These are phyloP conservation scores for Nemania serpens DNA, from an alignment of 2,329 filamentous ascomycete genomes.

Conservation along the genomic window DNA sequence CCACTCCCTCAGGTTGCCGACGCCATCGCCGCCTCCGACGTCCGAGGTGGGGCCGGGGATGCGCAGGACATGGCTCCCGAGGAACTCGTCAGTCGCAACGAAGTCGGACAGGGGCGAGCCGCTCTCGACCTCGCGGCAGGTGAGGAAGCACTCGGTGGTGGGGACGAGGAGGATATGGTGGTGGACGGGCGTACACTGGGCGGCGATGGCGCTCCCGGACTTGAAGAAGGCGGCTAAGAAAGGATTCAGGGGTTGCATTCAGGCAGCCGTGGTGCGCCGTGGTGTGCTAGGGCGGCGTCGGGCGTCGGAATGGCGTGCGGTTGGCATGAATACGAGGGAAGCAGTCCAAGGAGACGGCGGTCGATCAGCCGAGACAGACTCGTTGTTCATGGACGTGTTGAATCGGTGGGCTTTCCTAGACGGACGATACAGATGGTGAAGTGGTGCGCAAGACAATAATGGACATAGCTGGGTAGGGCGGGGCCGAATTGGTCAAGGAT, in stretches of 20 bases:
- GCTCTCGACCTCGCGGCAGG: slow-evolving; percentile 84
- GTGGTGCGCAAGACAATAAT: not conserved
- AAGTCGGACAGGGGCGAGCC: slow-evolving; percentile 78
- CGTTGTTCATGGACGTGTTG: slow-evolving; percentile 2
- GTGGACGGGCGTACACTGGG: slow-evolving; percentile 89
- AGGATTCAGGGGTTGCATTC: slow-evolving; percentile 99
- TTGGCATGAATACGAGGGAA: slow-evolving; percentile 6
- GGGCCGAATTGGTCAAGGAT: not conserved
- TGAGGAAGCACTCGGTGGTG: slow-evolving; percentile 87
- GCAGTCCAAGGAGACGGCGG: not conserved
- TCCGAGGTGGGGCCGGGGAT: slow-evolving; percentile 63
- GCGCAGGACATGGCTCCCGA: slow-evolving; percentile 94
- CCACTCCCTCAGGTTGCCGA: slow-evolving; percentile 76
- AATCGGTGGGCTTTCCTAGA: not conserved
- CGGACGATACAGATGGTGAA: not conserved
- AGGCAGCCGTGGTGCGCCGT: slow-evolving; percentile 48
- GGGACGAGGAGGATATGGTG: slow-evolving; percentile 95
- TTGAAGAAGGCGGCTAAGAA: slow-evolving; percentile 99
- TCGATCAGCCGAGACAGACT: not conserved
- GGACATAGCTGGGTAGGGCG: slow-evolving; percentile 6
- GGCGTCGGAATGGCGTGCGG: not conserved
- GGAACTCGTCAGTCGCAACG: slow-evolving; percentile 88
- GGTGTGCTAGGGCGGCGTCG: not conserved
- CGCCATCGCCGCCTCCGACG: slow-evolving; percentile 60
- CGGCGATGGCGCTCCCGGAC: slow-evolving; percentile 74